Base-by-base conservation (phyloP, 2,329 filamentous ascomycete species). In the Rasamsonia emersonii region DNA sequence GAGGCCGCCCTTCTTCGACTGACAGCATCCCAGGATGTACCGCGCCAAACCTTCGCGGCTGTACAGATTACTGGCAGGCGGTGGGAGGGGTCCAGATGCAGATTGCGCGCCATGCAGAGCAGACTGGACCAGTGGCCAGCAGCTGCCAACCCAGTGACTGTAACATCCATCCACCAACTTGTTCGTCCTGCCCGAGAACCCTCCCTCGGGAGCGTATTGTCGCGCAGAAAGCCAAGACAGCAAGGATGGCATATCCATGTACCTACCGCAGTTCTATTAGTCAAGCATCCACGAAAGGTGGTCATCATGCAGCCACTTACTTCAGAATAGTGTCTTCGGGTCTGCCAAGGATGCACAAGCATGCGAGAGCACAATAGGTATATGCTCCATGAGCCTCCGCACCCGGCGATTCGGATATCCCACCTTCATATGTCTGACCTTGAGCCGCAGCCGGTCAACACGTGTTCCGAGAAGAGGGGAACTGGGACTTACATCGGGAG, bases 91-190 rank as follows among this genome's bases (percentile, higher is more conserved):
- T 14, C 40, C 39, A 18, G 44, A 32, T 25, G 45, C 41, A 32
- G 45, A 40, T 33, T 57, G 59, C 34, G 67, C 65, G 17, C 72
- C 74, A 44, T 73, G 71, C 36, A 91, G 62, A 33, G 79, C 79
- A 36, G 85, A 84, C 64, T 95, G 82, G 45, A 96, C 69, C 43
- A 98, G 63, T 27, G 89, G 81, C 85, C 88, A 98, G 64, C 88
- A 96, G 33, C 82, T 83, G 33, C 91, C 91, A 19, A 94, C 82
- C 91, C 91, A 98, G 61, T 95, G 89, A 55, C 85, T 93, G 65
- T 98, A 98, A 64, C 91, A 98, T 27, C 89, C 91, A 58, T 98
- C 91, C 18, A 96, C 91, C 18, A 98, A 72, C 64, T 98, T 98
- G 69, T 96, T 96, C 17, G 89, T 94, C 46, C 91, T 81, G 39